phyloP scores from a whole-genome alignment of 2,329 filamentous ascomycete genomes.

The Pseudodiploospora longispora region DNA sequence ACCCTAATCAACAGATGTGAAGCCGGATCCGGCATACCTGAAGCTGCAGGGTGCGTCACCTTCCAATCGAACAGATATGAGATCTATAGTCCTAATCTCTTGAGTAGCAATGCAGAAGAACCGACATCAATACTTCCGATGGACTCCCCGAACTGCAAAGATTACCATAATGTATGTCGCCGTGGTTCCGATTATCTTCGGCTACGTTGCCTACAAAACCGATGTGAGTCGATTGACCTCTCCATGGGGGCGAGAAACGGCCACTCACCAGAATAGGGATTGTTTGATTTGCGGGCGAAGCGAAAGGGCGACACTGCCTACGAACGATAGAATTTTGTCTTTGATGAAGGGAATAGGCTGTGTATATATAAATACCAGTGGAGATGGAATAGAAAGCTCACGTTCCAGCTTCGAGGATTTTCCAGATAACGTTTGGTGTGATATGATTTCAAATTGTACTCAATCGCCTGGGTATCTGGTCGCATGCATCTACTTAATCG shows the following conservation, averaged over 20 bases:
- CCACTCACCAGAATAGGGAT: conserved; percentile 54
- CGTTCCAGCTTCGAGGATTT: too few species aligned
- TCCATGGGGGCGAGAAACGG: neutral
- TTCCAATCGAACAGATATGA: conserved; percentile 7
- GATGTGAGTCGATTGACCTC: conserved; percentile 61
- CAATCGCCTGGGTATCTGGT: conserved; percentile 20
- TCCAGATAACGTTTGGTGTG: neutral
- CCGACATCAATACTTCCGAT: conserved; percentile 92
- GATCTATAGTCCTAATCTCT: conserved; percentile 15
- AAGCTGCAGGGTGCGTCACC: conserved; percentile 31
- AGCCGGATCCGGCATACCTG: conserved; percentile 34
- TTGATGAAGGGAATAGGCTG: conserved; percentile 8
- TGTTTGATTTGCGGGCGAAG: conserved; percentile 80
- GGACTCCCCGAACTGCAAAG: conserved; percentile 75
- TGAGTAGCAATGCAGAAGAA: conserved; percentile 68
- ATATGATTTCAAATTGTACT: neutral
- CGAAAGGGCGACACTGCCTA: conserved; percentile 74
- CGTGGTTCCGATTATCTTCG: conserved; percentile 62
- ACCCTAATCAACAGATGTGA: conserved; percentile 26
- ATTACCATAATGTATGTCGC: conserved; percentile 71
- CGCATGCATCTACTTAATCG: conserved; percentile 5
- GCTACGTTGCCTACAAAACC: conserved; percentile 66
- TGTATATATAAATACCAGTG: conserved; percentile 34
- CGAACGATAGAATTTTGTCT: conserved; percentile 54
- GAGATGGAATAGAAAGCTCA: conserved; percentile 19